Base-by-base conservation (phyloP, 2,329 filamentous ascomycete species). In the Fusarium sp. region DNA sequence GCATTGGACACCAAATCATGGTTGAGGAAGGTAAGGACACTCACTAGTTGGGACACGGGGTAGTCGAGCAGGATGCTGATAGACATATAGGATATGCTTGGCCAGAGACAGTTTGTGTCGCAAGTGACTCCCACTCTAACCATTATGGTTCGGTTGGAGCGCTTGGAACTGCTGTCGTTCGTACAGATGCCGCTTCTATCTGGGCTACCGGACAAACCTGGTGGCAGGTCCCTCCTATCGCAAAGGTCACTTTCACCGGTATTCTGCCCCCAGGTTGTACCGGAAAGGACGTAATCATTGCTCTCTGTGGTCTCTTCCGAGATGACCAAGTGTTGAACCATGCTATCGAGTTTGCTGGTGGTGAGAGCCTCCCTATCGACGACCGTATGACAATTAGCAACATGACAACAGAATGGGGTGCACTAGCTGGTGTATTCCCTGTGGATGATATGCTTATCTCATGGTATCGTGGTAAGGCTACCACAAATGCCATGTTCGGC, bases 251-350 rank as follows among this genome's bases (percentile, higher is more conserved):
- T 0, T 84, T 98, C 13, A 92, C 86, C 0, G 94, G 94, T 9
- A 79, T 87, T 1, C 81, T 97, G 9, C 94, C 93, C 0, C 81
- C 82, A 2, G 94, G 94, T 11, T 13, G 94, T 97, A 93, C 91
- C 0, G 95, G 94, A 29, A 98, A 99, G 79, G 96, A 98, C 77
- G 91, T 97, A 14, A 98, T 98, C 69, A 87, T 97, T 25, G 92
- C 93, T 1, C 85, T 98, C 2, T 96, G 93, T 71, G 92, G 91
- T 2, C 80, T 97, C 0, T 96, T 98, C 82, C 91, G 92, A 79
- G 88, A 91, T 53, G 91, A 93, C 70, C 93, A 97, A 42, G 95
- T 97, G 0, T 84, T 97, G 15, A 98, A 98, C 80, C 93, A 97
- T 75, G 89, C 89, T 7, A 90, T 98, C 62, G 95, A 98, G 75